Base-by-base conservation (phyloP, 108 stramenopile species). In the Epithemia pelagica region DNA sequence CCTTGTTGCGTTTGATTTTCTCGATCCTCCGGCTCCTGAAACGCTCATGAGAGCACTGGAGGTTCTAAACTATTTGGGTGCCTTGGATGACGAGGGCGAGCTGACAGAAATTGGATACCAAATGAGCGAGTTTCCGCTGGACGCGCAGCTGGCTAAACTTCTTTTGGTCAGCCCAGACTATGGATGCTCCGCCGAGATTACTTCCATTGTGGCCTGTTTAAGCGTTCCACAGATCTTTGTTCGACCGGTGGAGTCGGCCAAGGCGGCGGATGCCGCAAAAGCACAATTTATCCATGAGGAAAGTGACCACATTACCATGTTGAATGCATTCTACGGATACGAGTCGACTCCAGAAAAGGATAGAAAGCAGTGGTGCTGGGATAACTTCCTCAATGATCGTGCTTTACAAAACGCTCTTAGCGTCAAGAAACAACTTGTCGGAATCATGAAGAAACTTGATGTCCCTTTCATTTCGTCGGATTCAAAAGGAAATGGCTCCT, bases 11-110 rank as follows among this genome's bases (percentile, higher is more conserved):
- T 99, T 99, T 60, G 98, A 99, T 77, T 99, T 98, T 68, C 95
- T 99, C 95, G 99, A 99, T 72, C 99, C 99, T 58, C 99, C 99
- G 5, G 98, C 99, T 0, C 96, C 98, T 1, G 98, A 99, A 69
- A 99, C 99, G 19, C 67, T 99, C n/a, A 98, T 98, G 98, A 69
- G 99, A 55, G 98, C 98, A 8, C 71, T 99, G 69, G 99, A 99
- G 72, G 81, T 94, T 29, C 74, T 99, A 66, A 96, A 99, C 72
- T 99, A 99, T 70, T 77, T 98, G 2, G 99, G 99, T 20, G 98
- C 97, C 5, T 70, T 99, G 19, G 96, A 98, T 67, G 99, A 99
- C 63, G 99, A 99, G 58, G 98, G 98, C 51, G 88, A 92, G 59
- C 74, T 99, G 65, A 99, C 99, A 20, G 91, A 96, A 28, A 31